Conservation (phyloP, 768 basidiomycete species). For the Podaxis sp. region DNA sequence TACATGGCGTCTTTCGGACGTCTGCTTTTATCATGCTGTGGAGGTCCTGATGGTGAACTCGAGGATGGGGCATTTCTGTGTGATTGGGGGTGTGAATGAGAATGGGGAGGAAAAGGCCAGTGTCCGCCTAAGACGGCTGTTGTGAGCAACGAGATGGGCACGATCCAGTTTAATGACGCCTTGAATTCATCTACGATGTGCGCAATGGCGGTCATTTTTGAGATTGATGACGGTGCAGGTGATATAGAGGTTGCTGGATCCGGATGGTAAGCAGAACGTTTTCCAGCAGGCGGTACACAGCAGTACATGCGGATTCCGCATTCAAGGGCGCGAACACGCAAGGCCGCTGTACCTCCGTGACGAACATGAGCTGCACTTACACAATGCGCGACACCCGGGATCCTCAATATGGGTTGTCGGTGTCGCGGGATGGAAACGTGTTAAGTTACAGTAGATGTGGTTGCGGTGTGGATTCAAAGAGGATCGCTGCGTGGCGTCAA, state of each 20-base stretch:
- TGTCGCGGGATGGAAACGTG: not conserved
- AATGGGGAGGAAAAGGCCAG: not conserved
- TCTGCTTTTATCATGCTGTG: not conserved
- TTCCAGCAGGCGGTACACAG: not conserved
- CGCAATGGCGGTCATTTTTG: not conserved
- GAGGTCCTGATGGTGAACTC: not conserved
- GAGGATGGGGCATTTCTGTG: not conserved
- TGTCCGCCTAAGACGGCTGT: not conserved
- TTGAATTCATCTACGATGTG: conserved; percentile 1
- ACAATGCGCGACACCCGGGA: not conserved
- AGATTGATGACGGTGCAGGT: not conserved
- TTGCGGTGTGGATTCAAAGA: not conserved
- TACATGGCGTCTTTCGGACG: not conserved
- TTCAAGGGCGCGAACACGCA: not conserved
- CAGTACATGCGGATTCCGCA: not conserved
- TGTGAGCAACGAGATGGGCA: conserved; percentile 1
- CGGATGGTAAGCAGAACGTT: not conserved
- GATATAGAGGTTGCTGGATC: not conserved
- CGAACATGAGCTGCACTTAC: not conserved
- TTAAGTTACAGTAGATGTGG: not conserved
- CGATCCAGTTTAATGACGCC: conserved; percentile 1
- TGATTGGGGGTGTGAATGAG: not conserved
- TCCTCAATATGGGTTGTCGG: not conserved
- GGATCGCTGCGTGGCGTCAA: not conserved
- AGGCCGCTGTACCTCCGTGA: not conserved